Evolutionary conservation across 2,329 filamentous ascomycete genomes (phyloP).

Genomic region (Diplocarpon mali): DNA sequence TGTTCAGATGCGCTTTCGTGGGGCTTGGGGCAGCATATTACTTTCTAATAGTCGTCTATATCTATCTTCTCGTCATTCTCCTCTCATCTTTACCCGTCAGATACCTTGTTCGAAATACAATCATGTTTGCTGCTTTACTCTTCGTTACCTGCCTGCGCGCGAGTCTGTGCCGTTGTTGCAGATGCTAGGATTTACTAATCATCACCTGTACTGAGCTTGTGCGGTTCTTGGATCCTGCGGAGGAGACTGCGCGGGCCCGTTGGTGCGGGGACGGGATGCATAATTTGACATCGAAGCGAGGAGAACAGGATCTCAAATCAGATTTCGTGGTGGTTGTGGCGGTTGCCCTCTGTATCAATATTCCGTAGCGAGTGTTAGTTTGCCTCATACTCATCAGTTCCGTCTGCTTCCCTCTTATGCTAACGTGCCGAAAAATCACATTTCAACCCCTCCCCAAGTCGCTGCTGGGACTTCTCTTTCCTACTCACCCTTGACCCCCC

Average conservation of each 20-base stretch:
- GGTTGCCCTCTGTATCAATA: slow-evolving; percentile 7
- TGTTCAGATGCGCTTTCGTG: slow-evolving; percentile 3
- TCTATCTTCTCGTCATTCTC: slow-evolving; percentile 12
- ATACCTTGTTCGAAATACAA: slow-evolving; percentile 52
- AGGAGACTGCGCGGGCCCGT: background rate
- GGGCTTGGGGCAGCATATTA: slow-evolving; percentile 12
- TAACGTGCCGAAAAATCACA: no score
- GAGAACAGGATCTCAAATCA: background rate
- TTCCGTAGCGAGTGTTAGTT: slow-evolving; percentile 1
- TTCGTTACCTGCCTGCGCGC: no score
- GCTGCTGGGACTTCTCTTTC: no score
- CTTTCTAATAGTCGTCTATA: slow-evolving; percentile 22
- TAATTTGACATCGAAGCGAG: slow-evolving; percentile 5
- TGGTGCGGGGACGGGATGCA: background rate
- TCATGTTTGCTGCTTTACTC: slow-evolving; percentile 7
- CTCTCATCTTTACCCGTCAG: slow-evolving; percentile 27
- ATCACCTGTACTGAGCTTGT: background rate
- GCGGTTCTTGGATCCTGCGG: slow-evolving; percentile 4
- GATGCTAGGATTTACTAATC: no score
- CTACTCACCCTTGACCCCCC: no score
- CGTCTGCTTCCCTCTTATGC: no score
- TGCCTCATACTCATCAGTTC: no score
- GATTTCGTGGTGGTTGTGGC: background rate
- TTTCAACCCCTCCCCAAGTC: no score
- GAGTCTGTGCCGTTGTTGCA: no score